A percentile compares a stretch with the other conserved stretches of the same genome.
Conservation (phyloP, 202 grass and related monocot genomes). For the Hordeum pubiflorum region DNA sequence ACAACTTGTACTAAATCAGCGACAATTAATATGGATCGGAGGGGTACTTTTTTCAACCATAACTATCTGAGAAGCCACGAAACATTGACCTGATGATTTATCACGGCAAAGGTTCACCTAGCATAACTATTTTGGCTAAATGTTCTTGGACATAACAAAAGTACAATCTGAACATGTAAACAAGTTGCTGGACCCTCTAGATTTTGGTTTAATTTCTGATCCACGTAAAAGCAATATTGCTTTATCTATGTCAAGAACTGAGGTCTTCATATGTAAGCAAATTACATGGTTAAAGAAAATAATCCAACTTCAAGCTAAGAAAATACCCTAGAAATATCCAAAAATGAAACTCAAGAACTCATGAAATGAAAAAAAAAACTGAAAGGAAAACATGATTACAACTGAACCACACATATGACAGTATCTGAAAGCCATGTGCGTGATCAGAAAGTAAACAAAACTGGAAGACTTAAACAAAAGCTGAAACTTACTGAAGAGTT, state of each 20-base stretch:
- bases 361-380: not conserved
- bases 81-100: constrained; percentile 2
- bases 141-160: not conserved
- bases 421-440: not conserved
- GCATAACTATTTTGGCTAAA: constrained; percentile 3
- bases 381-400: not conserved
- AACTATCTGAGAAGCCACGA: not conserved
- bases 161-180: not conserved
- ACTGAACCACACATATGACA: not conserved
- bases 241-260: constrained; percentile 8
- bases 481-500: constrained; percentile 21
- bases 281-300: constrained; percentile 9
- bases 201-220: not conserved
- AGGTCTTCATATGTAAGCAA: constrained; percentile 3
- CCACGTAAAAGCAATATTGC: not conserved
- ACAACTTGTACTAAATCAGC: too few relatives aligned
- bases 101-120: not conserved
- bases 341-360: constrained; percentile 12
- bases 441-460: constrained; percentile 11
- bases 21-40: too few relatives aligned
- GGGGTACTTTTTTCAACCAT: not conserved
- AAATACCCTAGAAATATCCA: not conserved
- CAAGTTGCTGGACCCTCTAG: not conserved
- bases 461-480: constrained; percentile 17
- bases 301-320: not conserved